A percentile compares a stretch with the other conserved stretches of the same genome.
Conservation (phyloP, 768 basidiomycete species). For the Podaxis sp. region DNA sequence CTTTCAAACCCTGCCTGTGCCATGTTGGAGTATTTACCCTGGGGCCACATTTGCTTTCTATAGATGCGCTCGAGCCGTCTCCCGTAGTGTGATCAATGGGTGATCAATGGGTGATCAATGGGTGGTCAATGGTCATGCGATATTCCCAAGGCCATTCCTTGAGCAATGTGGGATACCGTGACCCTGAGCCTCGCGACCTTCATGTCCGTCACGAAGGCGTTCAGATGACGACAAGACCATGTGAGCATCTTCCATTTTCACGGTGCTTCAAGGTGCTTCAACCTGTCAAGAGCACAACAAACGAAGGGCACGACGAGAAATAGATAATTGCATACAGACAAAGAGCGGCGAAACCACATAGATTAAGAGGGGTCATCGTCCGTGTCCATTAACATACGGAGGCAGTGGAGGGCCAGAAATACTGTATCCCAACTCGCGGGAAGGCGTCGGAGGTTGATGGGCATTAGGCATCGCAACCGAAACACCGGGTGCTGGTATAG, state of each 20-base stretch:
- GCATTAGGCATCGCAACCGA: neutral
- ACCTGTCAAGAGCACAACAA: constrained; percentile 10
- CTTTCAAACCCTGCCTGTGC: neutral
- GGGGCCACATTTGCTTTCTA: neutral
- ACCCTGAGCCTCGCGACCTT: neutral
- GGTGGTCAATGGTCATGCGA: neutral
- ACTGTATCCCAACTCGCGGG: constrained; percentile 3
- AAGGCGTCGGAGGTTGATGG: neutral
- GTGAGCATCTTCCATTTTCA: neutral
- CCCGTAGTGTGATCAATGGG: neutral
- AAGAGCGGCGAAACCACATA: neutral
- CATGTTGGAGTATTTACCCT: neutral
- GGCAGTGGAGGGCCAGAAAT: constrained; percentile 1
- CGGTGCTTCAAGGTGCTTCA: constrained; percentile 2
- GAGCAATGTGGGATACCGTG: neutral
- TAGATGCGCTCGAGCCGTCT: neutral
- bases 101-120: neutral
- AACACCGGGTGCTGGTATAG: neutral
- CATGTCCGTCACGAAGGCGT: neutral
- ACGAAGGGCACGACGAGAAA: constrained; percentile 12
- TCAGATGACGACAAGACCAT: neutral
- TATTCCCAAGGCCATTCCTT: neutral
- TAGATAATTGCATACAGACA: neutral
- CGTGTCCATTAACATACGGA: constrained; percentile 9
- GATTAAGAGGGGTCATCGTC: neutral